Evolutionary conservation across 2,329 filamentous ascomycete genomes (phyloP).

Genomic region (Penicillium sp.): DNA sequence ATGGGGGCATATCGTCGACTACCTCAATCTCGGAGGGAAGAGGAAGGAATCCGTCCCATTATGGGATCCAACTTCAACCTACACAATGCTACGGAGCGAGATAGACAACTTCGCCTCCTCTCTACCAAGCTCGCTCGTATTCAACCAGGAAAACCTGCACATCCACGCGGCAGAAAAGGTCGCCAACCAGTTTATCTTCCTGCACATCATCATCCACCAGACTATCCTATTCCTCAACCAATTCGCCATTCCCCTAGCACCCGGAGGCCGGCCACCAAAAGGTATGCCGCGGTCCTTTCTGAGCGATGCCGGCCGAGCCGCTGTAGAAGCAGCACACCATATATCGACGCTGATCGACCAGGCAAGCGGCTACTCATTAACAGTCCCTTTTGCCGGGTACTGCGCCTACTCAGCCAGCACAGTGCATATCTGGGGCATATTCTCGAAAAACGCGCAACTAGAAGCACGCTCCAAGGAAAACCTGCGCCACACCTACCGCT

Average conservation of each 20-base stretch:
- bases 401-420: slow-evolving; percentile 90
- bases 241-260: slow-evolving; percentile 70
- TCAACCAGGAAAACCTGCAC: slow-evolving; percentile 76
- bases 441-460: slow-evolving; percentile 73
- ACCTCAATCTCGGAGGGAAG: slow-evolving; percentile 85
- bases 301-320: slow-evolving; percentile 67
- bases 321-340: slow-evolving; percentile 77
- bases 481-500: slow-evolving; percentile 81
- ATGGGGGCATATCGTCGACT: slow-evolving; percentile 86
- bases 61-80: slow-evolving; percentile 78
- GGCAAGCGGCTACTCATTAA: slow-evolving; percentile 72
- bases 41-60: slow-evolving; percentile 71
- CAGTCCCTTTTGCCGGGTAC: slow-evolving; percentile 91
- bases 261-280: slow-evolving; percentile 59
- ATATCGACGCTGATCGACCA: slow-evolving; percentile 83
- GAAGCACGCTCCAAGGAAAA: slow-evolving; percentile 79
- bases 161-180: slow-evolving; percentile 79
- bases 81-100: slow-evolving; percentile 65
- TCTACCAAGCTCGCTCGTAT: slow-evolving; percentile 69
- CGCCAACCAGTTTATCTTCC: slow-evolving; percentile 85
- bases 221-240: slow-evolving; percentile 86
- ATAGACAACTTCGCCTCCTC: slow-evolving; percentile 65
- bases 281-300: slow-evolving; percentile 76
- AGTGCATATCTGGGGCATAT: slow-evolving; percentile 89
- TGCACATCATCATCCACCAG: slow-evolving; percentile 87